Evolutionary conservation across 768 basidiomycete species (phyloP), one percentile per base, ranked within the genome.

Genomic region (Kwoniella bestiolae): DNA sequence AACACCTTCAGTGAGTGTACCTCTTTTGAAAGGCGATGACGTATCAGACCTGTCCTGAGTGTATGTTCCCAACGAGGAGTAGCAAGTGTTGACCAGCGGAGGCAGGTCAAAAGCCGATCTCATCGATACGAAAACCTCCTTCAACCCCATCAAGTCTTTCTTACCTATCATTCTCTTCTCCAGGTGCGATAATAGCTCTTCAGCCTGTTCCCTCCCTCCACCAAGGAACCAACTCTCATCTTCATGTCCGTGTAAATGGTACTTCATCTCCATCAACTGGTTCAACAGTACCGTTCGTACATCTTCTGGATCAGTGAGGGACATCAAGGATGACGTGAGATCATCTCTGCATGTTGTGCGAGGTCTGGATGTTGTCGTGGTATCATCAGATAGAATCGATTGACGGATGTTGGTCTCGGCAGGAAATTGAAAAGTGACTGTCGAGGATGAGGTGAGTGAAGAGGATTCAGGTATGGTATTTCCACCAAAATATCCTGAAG

Each of bases 211-310:
- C n/a, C 59, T 44, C 9, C 71, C 71, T 23, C 49, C 35, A n/a
- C 71, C 68, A n/a, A 73, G 64, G 38, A 55, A 73, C 71, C 71
- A 73, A 47, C 69, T 68, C 25, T 51, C 63, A 34, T 41, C 60
- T 2, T 52, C 60, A 23, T 57, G 57, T 5, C 41, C 45, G 28
- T 59, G 45, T 14, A 70, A n/a, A 14, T 60, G 58, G 34, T 69
- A 73, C 34, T 61, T 16, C 29, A 61, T 45, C 25, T 56, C 66
- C 29, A 73, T 53, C 35, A 73, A 52, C 14, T 70, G 64, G 34
- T 70, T 64, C 31, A 67, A 52, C 2, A 73, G 63, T 45, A 73
- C 67, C 4, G 61, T 28, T 25, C 61, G 35, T 18, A 70, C 56
- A 26, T 65, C 63, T 41, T 64, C 60, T 6, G 63, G 41, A 41